Conservation (phyloP, 1,284 basidiomycete genomes). For the Volvariella surrecta region DNA sequence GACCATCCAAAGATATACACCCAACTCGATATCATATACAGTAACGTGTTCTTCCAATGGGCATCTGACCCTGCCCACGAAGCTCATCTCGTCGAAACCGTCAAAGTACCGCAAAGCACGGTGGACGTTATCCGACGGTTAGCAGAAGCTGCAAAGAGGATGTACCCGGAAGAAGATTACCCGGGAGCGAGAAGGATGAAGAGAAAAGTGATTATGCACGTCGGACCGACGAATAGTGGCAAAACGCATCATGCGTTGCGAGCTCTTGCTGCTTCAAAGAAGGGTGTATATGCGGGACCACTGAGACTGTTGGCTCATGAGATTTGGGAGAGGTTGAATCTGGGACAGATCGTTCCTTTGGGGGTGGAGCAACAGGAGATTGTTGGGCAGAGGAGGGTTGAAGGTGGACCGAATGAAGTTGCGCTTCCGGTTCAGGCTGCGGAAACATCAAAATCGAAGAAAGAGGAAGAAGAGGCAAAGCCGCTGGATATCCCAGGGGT, state of each 20-base stretch:
- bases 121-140: slow-evolving; percentile 26
- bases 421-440: too few species aligned
- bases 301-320: slow-evolving; percentile 92
- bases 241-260: slow-evolving; percentile 93
- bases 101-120: slow-evolving; percentile 1
- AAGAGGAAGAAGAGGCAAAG: too few species aligned
- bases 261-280: slow-evolving; percentile 69
- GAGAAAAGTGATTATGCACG: slow-evolving; percentile 88
- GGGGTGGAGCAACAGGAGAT: slow-evolving; percentile 28
- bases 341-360: slow-evolving; percentile 73
- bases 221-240: slow-evolving; percentile 96
- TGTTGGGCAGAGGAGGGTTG: too few species aligned
- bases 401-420: too few species aligned
- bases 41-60: slow-evolving; percentile 43
- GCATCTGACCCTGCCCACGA: slow-evolving; percentile 24
- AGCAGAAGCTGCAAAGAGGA: slow-evolving; percentile 28
- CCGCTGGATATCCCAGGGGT: too few species aligned
- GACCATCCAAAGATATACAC: slow-evolving; percentile 9
- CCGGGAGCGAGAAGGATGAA: slow-evolving; percentile 35
- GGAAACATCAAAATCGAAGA: not conserved
- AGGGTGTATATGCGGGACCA: slow-evolving; percentile 87
- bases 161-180: slow-evolving; percentile 31
- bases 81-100: slow-evolving; percentile 13
- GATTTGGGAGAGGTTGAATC: slow-evolving; percentile 88
- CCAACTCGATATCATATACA: slow-evolving; percentile 25